Evolutionary conservation across 2,329 filamentous ascomycete species (phyloP), one percentile per base, ranked within the genome.

Genomic region (Endothia cerciana): DNA sequence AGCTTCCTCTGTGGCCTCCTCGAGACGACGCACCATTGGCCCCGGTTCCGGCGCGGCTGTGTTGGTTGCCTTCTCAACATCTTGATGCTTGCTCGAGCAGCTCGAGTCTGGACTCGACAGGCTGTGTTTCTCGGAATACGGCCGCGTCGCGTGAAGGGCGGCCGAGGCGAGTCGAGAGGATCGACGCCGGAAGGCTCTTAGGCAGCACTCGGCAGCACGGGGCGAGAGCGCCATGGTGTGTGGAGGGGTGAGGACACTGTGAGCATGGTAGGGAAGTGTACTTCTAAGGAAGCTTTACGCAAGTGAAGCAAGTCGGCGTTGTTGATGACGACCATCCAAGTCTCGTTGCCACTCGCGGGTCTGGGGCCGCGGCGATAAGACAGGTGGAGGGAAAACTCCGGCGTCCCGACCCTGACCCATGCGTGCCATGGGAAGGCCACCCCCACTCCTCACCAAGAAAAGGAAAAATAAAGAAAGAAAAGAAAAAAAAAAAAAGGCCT

Each of bases 1-100:
- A 1, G 83, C 85, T 62, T 89, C 86, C 70, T 90, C 87, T 1
- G 88, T 89, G 1, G 88, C 87, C 71, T 89, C 81, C 66, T 86
- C 79, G 10, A 90, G 79, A 19, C 86, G 84, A 45, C 85, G 81
- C 10, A 85, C 77, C 83, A 89, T 82, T 30, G 83, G 76, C 0
- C 84, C 83, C 22, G 65, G 73, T 51, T 77, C 75, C n/a, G 70
- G 36, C 3, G 55, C 1, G 47, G 58, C 2, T 19, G 30, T 30
- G 30, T 53, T n/a, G 28, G 2, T 28, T 8, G 33, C 41, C 5
- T 47, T 3, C 10, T 56, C 40, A 15, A 11, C 40, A 59, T n/a
- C 57, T n/a, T 13, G 38, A 47, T 15, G 53, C 8, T 10, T 41
- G 3, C 8, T 13, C 8, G 60, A 15, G 25, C 28, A 8, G n/a